These are phyloP conservation scores for Backusella morwellensis DNA, from an alignment of 192 early-diverging fungal species.

Conservation along the genomic window DNA sequence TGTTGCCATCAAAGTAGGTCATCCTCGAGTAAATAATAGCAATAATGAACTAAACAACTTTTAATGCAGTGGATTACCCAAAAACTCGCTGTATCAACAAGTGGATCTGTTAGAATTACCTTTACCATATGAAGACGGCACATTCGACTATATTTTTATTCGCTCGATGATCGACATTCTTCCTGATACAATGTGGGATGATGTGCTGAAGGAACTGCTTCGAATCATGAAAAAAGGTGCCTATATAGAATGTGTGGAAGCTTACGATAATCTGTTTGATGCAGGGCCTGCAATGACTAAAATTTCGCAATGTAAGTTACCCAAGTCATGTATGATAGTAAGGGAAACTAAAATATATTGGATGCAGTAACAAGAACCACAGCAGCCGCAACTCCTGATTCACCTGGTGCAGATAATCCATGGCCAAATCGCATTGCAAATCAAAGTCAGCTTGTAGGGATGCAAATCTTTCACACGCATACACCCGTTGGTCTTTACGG, in stretches of 20 bases:
- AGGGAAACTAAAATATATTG: not conserved
- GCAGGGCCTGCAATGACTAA: slow-evolving; percentile 22
- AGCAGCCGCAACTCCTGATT: not conserved
- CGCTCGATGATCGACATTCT: slow-evolving; percentile 19
- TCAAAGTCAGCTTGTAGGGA: slow-evolving; percentile 2
- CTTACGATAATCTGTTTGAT: slow-evolving; percentile 23
- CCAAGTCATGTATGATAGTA: not conserved
- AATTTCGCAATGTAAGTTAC: slow-evolving; percentile 9
- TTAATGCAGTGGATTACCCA: not conserved
- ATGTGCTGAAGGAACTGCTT: slow-evolving; percentile 11
- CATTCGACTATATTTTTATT: slow-evolving; percentile 27
- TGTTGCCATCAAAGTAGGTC: slow-evolving; percentile 14
- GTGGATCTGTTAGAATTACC: slow-evolving; percentile 12
- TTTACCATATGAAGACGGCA: slow-evolving; percentile 18
- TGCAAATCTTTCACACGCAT: slow-evolving; percentile 22
- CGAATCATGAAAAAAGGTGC: slow-evolving; percentile 27
- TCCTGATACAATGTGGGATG: slow-evolving; percentile 20
- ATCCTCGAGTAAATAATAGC: not conserved
- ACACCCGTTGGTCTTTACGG: slow-evolving; percentile 21
- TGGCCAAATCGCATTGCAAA: slow-evolving; percentile 22
- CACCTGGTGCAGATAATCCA: slow-evolving; percentile 9
- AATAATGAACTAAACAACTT: not conserved
- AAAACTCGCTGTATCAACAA: slow-evolving; percentile 13
- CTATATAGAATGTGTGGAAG: slow-evolving; percentile 25
- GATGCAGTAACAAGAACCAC: not conserved